phyloP scores from a whole-genome alignment of 805 yeast species.

The Candida vaughaniae region DNA sequence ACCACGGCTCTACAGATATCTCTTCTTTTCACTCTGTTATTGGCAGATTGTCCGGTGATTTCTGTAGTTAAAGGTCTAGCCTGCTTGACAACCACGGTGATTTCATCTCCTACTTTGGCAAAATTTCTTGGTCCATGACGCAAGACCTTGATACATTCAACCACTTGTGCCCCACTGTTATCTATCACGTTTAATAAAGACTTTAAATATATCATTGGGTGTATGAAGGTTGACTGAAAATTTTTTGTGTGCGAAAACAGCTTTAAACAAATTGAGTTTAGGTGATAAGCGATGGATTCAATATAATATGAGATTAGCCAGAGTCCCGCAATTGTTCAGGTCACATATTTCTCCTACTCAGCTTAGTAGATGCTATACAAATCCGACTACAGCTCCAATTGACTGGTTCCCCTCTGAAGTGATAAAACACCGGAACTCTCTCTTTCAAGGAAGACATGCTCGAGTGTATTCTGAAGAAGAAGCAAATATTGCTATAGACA shows the following conservation, averaged over 20 bases:
- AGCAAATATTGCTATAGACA: conserved; percentile 40
- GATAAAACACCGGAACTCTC: conserved; percentile 53
- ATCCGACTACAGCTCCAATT: no score
- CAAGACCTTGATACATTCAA: conserved; percentile 92
- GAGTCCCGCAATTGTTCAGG: no score
- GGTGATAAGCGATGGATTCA: no score
- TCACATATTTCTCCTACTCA: no score
- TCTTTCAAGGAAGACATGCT: conserved; percentile 63
- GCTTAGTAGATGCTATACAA: no score
- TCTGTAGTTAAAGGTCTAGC: conserved; percentile 75
- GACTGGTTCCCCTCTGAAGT: conserved; percentile 33
- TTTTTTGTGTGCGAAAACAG: no score
- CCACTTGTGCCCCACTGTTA: conserved; percentile 92
- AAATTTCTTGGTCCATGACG: conserved; percentile 83
- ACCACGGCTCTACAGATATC: conserved; percentile 95
- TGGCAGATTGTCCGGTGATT: conserved; percentile 69
- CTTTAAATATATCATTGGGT: conserved; percentile 93
- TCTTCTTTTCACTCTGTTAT: conserved; percentile 87
- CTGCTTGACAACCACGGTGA: conserved; percentile 91
- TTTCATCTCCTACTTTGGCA: conserved; percentile 86
- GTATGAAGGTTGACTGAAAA: conserved; percentile 7
- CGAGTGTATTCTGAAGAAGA: conserved; percentile 37
- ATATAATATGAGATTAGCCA: no score
- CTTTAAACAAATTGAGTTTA: no score
- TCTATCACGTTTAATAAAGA: conserved; percentile 87